Base-by-base conservation (phyloP, 306 rosid species). In the Nissolia schottii region DNA sequence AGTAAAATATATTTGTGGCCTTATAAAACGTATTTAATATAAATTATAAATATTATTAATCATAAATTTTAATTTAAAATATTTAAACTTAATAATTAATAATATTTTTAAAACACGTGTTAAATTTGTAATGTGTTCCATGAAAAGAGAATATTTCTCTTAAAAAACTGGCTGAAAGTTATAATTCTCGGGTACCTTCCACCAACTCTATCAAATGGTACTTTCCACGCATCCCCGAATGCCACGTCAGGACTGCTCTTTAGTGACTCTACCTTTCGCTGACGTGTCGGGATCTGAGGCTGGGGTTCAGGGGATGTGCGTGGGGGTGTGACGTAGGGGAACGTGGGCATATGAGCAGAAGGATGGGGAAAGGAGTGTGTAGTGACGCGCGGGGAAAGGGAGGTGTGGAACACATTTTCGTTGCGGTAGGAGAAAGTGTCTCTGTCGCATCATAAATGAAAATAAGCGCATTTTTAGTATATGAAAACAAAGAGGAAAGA, bases 361-460 rank as follows among this genome's bases (percentile, higher is more conserved):
- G 29, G 10, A 45, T 38, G 54, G 46, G 48, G 20, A 15, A 5
- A 20, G 16, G 8, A 12, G 41, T 7, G 41, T 7, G 3, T 10
- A 0, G 3, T 53, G 68, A 84, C 90, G 90, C 87, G 87, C 80
- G 1, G 6, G 27, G 4, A 3, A 16, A 10, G 25, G 89, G 25
- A 66, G 55, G 86, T 84, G 85, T 0, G 66, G 18, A 59, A 74
- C 34, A 81, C 73, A 60, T 35, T 71, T 75, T 15, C 49, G 35
- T 45, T 68, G 60, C n/a, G 63, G 76, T 37, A 59, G 86, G 81
- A 77, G 77, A 73, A 67, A 78, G 86, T 59, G 82, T 84, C 80
- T 78, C 76, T 80, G 82, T 87, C 84, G 51, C 14, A 37, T 76
- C 61, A 58, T 75, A 73, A 78, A 83, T 80, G 86, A 85, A 80